Evolutionary conservation across 345 rosid genomes (phyloP).

Genomic region (Eucalyptus melliodora): DNA sequence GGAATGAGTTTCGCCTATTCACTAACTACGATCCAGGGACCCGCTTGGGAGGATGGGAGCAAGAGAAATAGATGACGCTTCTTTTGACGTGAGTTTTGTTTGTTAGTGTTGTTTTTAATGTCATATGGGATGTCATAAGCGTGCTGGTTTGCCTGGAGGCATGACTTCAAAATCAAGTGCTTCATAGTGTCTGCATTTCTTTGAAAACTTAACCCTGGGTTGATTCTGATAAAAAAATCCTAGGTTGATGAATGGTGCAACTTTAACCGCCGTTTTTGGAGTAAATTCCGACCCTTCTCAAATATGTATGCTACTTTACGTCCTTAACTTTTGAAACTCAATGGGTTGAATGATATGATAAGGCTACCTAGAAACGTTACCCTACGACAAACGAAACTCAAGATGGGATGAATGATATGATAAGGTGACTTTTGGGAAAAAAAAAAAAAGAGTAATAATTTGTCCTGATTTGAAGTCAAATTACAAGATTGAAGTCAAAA

Average conservation of each 20-base stretch:
- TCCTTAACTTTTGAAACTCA: background rate
- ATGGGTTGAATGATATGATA: background rate
- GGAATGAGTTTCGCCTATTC: constrained; percentile 73
- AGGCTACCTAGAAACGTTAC: background rate
- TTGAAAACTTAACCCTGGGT: background rate
- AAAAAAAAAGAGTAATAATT: background rate
- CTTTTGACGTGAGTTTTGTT: background rate
- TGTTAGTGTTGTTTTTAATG: background rate
- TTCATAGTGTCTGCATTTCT: background rate
- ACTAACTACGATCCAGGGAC: constrained; percentile 73
- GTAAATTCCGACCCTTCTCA: background rate
- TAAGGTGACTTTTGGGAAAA: background rate
- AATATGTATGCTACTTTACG: background rate
- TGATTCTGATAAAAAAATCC: no score
- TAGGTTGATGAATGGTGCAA: background rate
- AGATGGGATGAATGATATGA: background rate
- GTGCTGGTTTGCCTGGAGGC: background rate
- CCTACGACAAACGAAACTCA: background rate
- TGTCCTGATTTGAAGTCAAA: background rate
- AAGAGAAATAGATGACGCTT: constrained; percentile 4
- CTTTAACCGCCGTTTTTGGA: background rate
- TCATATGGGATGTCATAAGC: background rate
- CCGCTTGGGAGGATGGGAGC: constrained; percentile 81
- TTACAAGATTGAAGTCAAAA: background rate
- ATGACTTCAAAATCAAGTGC: background rate